Evolutionary conservation across 1,284 basidiomycete genomes (phyloP).

Genomic region (Vanrija pseudolonga): DNA sequence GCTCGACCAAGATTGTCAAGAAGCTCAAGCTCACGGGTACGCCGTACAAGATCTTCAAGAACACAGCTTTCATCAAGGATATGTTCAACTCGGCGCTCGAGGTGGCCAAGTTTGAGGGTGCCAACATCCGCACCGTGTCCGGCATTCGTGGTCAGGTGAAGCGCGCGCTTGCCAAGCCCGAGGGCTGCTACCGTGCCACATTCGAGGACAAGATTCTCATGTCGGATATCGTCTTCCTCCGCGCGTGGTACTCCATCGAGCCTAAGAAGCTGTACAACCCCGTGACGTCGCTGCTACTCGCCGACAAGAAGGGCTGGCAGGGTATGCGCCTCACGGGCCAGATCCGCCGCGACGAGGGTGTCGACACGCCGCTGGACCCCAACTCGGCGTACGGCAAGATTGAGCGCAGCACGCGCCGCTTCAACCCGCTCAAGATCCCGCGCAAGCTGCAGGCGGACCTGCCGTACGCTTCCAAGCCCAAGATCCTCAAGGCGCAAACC

Average conservation of each 20-base stretch:
- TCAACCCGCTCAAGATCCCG: conserved; percentile 86
- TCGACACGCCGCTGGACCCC: conserved; percentile 76
- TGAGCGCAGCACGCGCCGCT: conserved; percentile 74
- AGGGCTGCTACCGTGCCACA: conserved; percentile 90
- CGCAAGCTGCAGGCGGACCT: conserved; percentile 82
- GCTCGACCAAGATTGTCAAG: conserved; percentile 92
- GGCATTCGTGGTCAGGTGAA: conserved; percentile 96
- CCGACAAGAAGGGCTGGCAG: conserved; percentile 72
- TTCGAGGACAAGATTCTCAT: conserved; percentile 98
- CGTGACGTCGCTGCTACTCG: conserved; percentile 82
- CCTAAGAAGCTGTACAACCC: conserved; percentile 97
- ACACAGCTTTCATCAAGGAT: conserved; percentile 96
- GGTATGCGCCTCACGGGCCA: conserved; percentile 97
- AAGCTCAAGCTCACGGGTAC: conserved; percentile 95
- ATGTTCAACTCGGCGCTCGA: conserved; percentile 94
- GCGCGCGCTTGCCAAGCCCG: conserved; percentile 88
- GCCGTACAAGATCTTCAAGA: conserved; percentile 97
- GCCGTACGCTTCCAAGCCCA: conserved; percentile 91
- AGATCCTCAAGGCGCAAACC: conserved; percentile 69
- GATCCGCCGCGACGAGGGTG: conserved; percentile 74
- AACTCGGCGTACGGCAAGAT: conserved; percentile 85
- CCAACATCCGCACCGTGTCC: conserved; percentile 89
- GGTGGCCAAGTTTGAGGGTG: conserved; percentile 98
- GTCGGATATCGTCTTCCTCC: conserved; percentile 92
- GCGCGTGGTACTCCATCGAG: conserved; percentile 94